Evolutionary conservation across 2,329 filamentous ascomycete species (phyloP).

Genomic region (Colletotrichum tabaci): DNA sequence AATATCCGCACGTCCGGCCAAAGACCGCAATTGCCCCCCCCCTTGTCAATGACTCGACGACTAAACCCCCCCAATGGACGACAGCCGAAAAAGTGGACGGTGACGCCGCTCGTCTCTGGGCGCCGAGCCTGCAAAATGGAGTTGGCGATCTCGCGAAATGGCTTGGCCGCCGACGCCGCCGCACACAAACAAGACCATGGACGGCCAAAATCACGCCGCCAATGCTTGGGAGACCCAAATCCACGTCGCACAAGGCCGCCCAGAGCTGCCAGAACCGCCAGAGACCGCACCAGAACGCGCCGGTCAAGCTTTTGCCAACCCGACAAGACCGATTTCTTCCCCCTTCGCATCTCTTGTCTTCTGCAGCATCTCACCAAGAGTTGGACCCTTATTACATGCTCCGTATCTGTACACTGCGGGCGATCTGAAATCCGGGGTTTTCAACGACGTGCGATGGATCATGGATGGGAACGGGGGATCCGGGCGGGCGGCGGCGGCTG

Average conservation of each 20-base stretch:
- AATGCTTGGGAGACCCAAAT: slow-evolving; percentile 37
- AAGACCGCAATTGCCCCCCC: background rate
- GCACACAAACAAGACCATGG: slow-evolving; percentile 5
- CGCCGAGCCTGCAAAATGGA: slow-evolving; percentile 38
- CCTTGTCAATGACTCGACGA: slow-evolving; percentile 23
- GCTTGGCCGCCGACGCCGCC: slow-evolving; percentile 33
- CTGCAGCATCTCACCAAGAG: slow-evolving; percentile 26
- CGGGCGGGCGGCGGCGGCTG: too few relatives aligned
- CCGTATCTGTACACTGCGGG: too few relatives aligned
- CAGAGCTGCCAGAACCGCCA: slow-evolving; percentile 13
- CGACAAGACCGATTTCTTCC: slow-evolving; percentile 9
- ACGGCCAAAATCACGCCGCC: slow-evolving; percentile 17
- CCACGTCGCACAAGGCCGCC: background rate
- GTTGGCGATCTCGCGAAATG: slow-evolving; percentile 37
- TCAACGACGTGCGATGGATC: slow-evolving; percentile 23
- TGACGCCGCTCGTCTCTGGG: slow-evolving; percentile 35
- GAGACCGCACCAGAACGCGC: slow-evolving; percentile 1
- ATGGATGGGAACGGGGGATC: background rate
- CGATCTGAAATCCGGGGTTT: slow-evolving; percentile 33
- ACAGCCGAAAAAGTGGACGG: slow-evolving; percentile 35
- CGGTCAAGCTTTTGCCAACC: slow-evolving; percentile 42
- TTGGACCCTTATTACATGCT: slow-evolving; percentile 18
- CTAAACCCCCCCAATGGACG: background rate
- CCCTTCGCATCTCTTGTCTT: background rate
- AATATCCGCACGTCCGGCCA: background rate